phyloP scores from a whole-genome alignment of 331 rosid species.

The Stylosanthes scabra region DNA sequence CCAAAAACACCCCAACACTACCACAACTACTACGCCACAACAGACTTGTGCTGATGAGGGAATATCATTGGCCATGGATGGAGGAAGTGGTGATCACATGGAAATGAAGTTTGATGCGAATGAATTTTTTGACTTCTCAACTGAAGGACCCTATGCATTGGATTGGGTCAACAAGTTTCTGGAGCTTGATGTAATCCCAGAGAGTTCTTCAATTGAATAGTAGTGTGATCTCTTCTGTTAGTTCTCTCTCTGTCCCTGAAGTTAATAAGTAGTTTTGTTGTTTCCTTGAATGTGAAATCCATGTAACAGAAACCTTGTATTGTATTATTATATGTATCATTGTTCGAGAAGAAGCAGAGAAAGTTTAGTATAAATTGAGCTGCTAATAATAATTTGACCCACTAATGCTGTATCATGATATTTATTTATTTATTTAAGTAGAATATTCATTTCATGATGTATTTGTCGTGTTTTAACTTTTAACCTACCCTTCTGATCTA shows the following conservation, averaged over 20 bases:
- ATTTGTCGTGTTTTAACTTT: too few species aligned
- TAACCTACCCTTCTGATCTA: too few species aligned
- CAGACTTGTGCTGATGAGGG: background rate
- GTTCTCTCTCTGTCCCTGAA: background rate
- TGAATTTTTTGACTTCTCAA: slow-evolving; percentile 5
- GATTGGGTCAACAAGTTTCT: slow-evolving; percentile 15
- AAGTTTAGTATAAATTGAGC: too few species aligned
- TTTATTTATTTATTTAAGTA: too few species aligned
- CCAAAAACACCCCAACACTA: background rate
- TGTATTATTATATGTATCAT: too few species aligned
- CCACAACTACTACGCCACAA: background rate
- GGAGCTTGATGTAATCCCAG: slow-evolving; percentile 1
- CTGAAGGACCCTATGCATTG: background rate
- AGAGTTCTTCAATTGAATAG: background rate
- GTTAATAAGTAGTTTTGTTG: too few species aligned
- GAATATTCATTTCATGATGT: too few species aligned
- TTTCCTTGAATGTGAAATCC: too few species aligned
- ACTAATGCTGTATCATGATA: too few species aligned
- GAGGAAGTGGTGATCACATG: background rate
- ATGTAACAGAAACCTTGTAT: too few species aligned
- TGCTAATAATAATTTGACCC: too few species aligned
- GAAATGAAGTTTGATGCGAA: slow-evolving; percentile 8
- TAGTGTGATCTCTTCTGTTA: background rate
- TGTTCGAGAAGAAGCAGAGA: too few species aligned
- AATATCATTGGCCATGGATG: background rate